These are phyloP conservation scores for Ceratobasidium sp. DNA, from an alignment of 1,284 basidiomycete genomes.

Conservation along the genomic window DNA sequence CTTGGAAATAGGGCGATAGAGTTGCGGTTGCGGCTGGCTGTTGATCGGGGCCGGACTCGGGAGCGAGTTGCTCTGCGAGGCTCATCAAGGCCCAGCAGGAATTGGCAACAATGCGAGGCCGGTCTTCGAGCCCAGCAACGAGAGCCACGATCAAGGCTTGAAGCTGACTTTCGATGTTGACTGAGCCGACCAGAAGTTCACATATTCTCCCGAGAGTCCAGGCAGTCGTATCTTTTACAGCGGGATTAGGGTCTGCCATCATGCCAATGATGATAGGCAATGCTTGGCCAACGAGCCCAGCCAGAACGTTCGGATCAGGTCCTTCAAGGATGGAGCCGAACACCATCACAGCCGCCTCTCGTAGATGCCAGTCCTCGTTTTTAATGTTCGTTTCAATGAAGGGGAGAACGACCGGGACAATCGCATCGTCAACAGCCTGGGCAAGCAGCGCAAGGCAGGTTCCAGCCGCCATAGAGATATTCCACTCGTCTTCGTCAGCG, in stretches of 20 bases:
- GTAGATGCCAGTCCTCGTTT: conserved; percentile 89
- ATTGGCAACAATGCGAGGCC: conserved; percentile 88
- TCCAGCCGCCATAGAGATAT: conserved; percentile 96
- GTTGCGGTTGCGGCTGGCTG: conserved; percentile 61
- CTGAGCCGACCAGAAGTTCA: conserved; percentile 86
- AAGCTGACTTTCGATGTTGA: conserved; percentile 91
- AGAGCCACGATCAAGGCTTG: conserved; percentile 86
- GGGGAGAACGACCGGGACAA: conserved; percentile 93
- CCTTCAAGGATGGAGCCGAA: conserved; percentile 98
- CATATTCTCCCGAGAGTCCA: conserved; percentile 98
- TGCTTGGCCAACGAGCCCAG: conserved; percentile 93
- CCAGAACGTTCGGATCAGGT: conserved; percentile 86
- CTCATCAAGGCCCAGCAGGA: conserved; percentile 99
- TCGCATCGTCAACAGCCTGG: conserved; percentile 88
- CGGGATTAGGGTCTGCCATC: conserved; percentile 87
- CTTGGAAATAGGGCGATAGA: conserved; percentile 92
- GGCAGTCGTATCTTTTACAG: conserved; percentile 96
- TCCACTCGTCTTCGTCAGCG: conserved; percentile 99
- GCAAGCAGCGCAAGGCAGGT: conserved; percentile 92
- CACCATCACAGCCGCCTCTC: conserved; percentile 98
- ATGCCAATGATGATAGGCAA: conserved; percentile 94
- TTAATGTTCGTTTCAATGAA: conserved; percentile 99
- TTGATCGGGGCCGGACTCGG: conserved; percentile 65
- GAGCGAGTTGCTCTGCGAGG: conserved; percentile 83
- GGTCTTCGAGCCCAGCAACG: conserved; percentile 83